phyloP scores from a whole-genome alignment of 768 basidiomycete species.

The Boletus rubroflammeus region DNA sequence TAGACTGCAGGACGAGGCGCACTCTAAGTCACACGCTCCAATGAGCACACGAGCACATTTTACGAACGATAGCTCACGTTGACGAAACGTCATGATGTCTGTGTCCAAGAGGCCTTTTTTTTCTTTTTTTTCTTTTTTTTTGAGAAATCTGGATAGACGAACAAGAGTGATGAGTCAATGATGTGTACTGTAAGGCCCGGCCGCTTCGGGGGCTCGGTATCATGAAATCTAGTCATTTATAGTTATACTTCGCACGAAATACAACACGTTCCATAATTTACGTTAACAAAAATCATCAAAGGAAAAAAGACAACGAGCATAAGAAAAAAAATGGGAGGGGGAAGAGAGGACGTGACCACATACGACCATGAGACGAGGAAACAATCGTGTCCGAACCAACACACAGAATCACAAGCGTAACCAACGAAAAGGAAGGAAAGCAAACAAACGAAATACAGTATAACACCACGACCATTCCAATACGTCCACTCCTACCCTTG shows the following conservation, averaged over 20 bases:
- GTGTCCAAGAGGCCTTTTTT: background rate
- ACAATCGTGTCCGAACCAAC: background rate
- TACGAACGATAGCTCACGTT: background rate
- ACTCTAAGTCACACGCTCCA: background rate
- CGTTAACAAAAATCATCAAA: background rate
- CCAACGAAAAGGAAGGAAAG: background rate
- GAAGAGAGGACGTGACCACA: background rate
- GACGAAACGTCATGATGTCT: background rate
- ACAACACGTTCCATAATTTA: slow-evolving; percentile 9
- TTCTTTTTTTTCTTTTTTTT: no score
- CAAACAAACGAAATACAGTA: background rate
- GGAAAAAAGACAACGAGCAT: background rate
- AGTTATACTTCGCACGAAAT: background rate
- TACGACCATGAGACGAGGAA: background rate
- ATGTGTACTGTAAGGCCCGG: no score
- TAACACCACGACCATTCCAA: background rate
- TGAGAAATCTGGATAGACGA: background rate
- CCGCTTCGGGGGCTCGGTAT: no score
- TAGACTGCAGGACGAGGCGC: slow-evolving; percentile 26
- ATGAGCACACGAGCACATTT: background rate
- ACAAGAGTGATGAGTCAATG: background rate
- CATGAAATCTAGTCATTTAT: background rate
- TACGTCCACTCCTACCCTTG: slow-evolving; percentile 38
- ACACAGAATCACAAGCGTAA: background rate
- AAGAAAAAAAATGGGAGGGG: background rate